These are phyloP conservation scores for Rossbeevera mucosa DNA, from an alignment of 768 basidiomycete species.

Conservation along the genomic window DNA sequence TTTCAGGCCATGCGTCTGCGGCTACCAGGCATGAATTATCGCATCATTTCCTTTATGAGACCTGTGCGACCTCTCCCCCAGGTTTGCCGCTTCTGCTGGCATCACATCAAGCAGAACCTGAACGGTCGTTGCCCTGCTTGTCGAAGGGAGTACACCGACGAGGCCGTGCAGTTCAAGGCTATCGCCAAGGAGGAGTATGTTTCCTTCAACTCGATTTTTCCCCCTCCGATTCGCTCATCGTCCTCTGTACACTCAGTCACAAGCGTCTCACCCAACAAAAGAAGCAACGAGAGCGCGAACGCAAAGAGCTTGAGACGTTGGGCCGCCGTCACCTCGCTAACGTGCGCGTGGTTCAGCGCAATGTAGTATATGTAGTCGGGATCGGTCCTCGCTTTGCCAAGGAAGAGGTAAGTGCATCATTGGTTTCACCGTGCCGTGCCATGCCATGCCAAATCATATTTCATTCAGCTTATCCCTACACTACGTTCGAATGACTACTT, in stretches of 20 bases:
- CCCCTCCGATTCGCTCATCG: constrained; percentile 13
- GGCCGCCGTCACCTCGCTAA: constrained; percentile 85
- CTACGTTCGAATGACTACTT: constrained; percentile 95
- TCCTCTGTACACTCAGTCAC: constrained; percentile 50
- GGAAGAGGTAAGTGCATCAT: constrained; percentile 71
- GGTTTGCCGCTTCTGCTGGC: constrained; percentile 99
- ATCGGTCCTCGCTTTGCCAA: constrained; percentile 92
- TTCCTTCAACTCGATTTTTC: not conserved
- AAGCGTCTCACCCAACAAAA: constrained; percentile 94
- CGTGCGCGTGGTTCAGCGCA: constrained; percentile 94
- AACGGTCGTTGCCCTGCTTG: constrained; percentile 98
- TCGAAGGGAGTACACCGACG: constrained; percentile 87
- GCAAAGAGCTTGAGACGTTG: constrained; percentile 87
- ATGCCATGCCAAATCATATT: constrained; percentile 1
- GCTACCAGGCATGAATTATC: constrained; percentile 72
- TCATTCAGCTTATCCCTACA: constrained; percentile 74
- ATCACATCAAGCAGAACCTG: constrained; percentile 94
- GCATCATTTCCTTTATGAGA: constrained; percentile 16
- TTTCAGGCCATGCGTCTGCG: constrained; percentile 98
- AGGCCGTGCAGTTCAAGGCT: constrained; percentile 91
- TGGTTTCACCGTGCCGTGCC: not conserved
- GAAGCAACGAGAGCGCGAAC: constrained; percentile 89
- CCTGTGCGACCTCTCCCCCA: constrained; percentile 31
- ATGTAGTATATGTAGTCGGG: constrained; percentile 93
- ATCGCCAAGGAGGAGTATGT: constrained; percentile 94